Percentiles rank a stretch among this genome's conserved stretches.
These are phyloP conservation scores for Syzygium aromaticum DNA, from an alignment of 345 rosid genomes.

Conservation along the genomic window DNA sequence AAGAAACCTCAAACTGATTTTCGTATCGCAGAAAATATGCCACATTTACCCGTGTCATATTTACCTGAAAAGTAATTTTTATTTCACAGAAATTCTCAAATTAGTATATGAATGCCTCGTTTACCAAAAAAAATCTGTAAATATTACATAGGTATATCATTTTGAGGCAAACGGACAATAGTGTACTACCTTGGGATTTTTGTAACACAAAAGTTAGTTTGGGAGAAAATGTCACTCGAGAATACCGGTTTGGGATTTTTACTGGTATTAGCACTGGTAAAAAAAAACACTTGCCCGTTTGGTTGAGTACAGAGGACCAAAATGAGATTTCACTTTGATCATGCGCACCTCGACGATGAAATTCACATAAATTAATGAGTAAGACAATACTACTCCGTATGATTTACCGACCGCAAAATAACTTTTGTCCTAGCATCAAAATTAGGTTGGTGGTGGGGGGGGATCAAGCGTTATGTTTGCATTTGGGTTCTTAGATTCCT, in stretches of 20 bases:
- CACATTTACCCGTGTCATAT: too few species aligned
- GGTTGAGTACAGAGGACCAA: neutral
- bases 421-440: neutral
- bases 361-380: neutral
- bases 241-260: neutral
- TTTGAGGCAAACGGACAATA: too few species aligned
- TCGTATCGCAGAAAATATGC: rapidly evolving
- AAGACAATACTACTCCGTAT: rapidly evolving
- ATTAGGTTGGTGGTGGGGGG: neutral
- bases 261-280: rapidly evolving
- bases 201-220: neutral
- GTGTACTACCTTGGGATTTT: too few species aligned
- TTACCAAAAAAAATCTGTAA: too few species aligned
- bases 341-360: rapidly evolving
- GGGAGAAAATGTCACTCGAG: rapidly evolving
- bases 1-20: neutral
- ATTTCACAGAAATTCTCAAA: too few species aligned
- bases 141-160: too few species aligned
- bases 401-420: neutral
- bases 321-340: neutral
- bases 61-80: too few species aligned
- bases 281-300: neutral
- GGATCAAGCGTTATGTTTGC: neutral
- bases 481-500: neutral
- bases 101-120: too few species aligned